phyloP scores from a whole-genome alignment of 345 rosid species.

The Anacardium occidentale region DNA sequence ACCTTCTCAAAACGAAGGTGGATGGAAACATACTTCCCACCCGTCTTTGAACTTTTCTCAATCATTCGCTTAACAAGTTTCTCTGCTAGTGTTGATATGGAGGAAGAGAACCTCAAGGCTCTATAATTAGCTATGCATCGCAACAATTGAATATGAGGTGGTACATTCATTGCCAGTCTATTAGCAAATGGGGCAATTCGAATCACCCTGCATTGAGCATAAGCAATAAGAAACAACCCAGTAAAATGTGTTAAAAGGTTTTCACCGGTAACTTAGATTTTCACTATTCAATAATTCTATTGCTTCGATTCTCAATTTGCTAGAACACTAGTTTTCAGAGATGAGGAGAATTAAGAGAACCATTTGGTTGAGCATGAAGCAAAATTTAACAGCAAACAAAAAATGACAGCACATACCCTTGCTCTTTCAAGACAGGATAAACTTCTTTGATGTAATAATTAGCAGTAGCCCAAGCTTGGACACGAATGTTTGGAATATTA shows the following conservation, averaged over 20 bases:
- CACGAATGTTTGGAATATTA: conserved; percentile 59
- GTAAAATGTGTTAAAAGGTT: conserved; percentile 1
- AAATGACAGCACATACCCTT: conserved; percentile 50
- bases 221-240: conserved; percentile 17
- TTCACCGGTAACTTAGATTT: conserved; percentile 8
- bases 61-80: conserved; percentile 67
- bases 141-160: conserved; percentile 73
- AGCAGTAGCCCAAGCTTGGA: conserved; percentile 80
- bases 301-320: conserved; percentile 5
- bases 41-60: conserved; percentile 62
- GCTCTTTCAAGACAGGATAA: conserved; percentile 59
- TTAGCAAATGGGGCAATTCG: conserved; percentile 90
- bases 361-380: not conserved
- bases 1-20: conserved; percentile 98
- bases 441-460: conserved; percentile 64
- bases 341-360: not conserved
- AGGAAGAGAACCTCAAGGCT: conserved; percentile 70
- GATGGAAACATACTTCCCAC: conserved; percentile 77
- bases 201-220: conserved; percentile 60
- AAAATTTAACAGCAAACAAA: conserved; percentile 2
- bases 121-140: conserved; percentile 87
- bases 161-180: conserved; percentile 94
- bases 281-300: conserved; percentile 3
- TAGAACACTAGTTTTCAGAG: not conserved
- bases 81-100: conserved; percentile 60